Base-by-base conservation (phyloP, 2,329 filamentous ascomycete genomes). In the Endocalyx cinctus region DNA sequence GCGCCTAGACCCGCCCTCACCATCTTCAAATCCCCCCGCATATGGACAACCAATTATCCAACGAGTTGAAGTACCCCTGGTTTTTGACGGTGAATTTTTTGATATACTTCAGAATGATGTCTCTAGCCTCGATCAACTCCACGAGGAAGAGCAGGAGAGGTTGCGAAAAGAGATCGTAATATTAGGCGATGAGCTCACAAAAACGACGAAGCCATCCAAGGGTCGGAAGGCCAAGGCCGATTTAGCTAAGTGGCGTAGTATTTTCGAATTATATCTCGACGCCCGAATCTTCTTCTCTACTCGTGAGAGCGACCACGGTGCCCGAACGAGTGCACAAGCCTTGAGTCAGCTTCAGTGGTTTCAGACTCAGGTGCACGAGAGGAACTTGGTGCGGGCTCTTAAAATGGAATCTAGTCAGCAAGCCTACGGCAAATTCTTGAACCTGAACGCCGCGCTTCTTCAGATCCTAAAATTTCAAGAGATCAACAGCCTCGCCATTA, bases 241-340 rank as follows among this genome's bases (percentile, higher is more conserved):
- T 52, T 62, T 94, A 16, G 76, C 79, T 33, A 73, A 72, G 23
- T 94, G 87, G 87, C 77, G 87, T 30, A 73, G 82, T 44, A 80
- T 94, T 42, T 90, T 94, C 49, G 80, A 87, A 39, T 63, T 90
- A 0, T 94, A 94, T 51, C 63, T 89, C 10, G 82, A 92, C 35
- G 82, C 82, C 6, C 76, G 82, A 34, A 71, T 94, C 18, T 94
- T 94, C 63, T 92, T 92, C 56, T 87, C 84, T 2, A 84, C 81
- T 0, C 75, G 77, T 18, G 87, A 94, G 55, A 62, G 63, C 19
- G 80, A 86, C 43, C 79, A 82, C 36, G 84, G 84, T 11, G 69
- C 75, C 3, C 72, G 86, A 31, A 73, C 75, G 31, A 82, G 81
- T 42, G 64, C 68, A 5, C 73, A 75, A 39, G 87, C 87, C 2